phyloP scores from a whole-genome alignment of 768 basidiomycete species.

The Cystofilobasidium macerans region DNA sequence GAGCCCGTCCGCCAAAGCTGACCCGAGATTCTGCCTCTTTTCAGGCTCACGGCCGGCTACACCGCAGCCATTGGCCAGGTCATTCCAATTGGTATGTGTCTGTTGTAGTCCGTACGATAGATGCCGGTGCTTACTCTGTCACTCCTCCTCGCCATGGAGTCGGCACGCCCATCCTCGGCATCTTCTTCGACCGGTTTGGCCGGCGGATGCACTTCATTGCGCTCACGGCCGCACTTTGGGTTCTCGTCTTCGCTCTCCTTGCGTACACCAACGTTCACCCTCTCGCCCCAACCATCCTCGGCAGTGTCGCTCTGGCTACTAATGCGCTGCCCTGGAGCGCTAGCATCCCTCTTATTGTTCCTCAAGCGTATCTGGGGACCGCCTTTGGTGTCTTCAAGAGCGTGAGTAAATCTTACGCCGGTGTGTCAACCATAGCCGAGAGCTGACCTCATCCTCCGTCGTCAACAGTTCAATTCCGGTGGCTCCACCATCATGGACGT shows the following conservation, averaged over 20 bases:
- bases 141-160: too few species aligned
- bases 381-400: slow-evolving; percentile 17
- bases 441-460: too few species aligned
- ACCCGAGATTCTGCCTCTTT: slow-evolving; percentile 26
- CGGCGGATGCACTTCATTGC: slow-evolving; percentile 31
- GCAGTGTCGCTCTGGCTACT: slow-evolving; percentile 31
- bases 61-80: slow-evolving; percentile 34
- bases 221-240: slow-evolving; percentile 32
- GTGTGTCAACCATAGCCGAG: too few species aligned
- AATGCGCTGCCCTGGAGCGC: slow-evolving; percentile 35
- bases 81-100: slow-evolving; percentile 37
- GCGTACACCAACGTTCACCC: slow-evolving; percentile 35
- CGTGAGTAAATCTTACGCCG: too few species aligned
- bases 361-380: slow-evolving; percentile 8
- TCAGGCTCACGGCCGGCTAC: slow-evolving; percentile 36
- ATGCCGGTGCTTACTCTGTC: too few species aligned
- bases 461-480: too few species aligned
- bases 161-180: slow-evolving; percentile 34
- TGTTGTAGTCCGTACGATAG: too few species aligned
- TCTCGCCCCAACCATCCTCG: slow-evolving; percentile 33
- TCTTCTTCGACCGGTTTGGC: slow-evolving; percentile 35
- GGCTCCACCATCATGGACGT: slow-evolving; percentile 16
- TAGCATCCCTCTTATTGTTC: slow-evolving; percentile 30
- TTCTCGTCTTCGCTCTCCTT: slow-evolving; percentile 34
- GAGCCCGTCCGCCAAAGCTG: too few species aligned